A percentile compares a stretch with the other conserved stretches of the same genome.
phyloP scores from a whole-genome alignment of 768 basidiomycete genomes.

The Russula vinacea region DNA sequence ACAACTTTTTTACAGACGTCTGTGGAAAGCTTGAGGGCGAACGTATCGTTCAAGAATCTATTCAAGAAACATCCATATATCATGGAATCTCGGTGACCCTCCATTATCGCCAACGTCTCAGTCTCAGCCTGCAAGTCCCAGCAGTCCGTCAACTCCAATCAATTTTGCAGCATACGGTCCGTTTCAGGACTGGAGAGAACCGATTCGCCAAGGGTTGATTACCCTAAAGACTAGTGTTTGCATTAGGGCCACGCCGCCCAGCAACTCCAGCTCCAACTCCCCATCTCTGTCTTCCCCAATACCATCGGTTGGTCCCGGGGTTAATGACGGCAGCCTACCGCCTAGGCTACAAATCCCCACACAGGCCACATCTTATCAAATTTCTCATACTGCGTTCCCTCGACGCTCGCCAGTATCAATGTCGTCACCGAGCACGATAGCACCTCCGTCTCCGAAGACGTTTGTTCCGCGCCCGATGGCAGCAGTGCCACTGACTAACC shows the following conservation, averaged over 20 bases:
- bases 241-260: background rate
- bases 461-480: background rate
- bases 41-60: background rate
- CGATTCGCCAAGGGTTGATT: background rate
- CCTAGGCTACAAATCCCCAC: background rate
- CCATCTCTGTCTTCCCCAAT: background rate
- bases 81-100: background rate
- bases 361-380: background rate
- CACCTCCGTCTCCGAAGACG: background rate
- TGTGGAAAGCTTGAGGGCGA: slow-evolving; percentile 15
- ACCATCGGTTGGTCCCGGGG: background rate
- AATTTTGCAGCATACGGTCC: background rate
- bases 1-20: background rate
- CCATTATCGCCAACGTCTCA: too few species aligned
- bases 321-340: background rate
- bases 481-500: background rate
- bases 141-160: background rate
- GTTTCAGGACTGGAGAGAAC: slow-evolving; percentile 9
- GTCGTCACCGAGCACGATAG: background rate
- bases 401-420: background rate
- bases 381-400: background rate
- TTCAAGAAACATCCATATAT: too few species aligned
- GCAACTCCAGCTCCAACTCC: too few species aligned
- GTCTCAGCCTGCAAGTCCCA: background rate
- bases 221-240: background rate